A percentile compares a stretch with the other conserved stretches of the same genome.
These are phyloP conservation scores for Kurtzmaniella quercitrusa DNA, from an alignment of 1,139 yeast species.

Conservation along the genomic window DNA sequence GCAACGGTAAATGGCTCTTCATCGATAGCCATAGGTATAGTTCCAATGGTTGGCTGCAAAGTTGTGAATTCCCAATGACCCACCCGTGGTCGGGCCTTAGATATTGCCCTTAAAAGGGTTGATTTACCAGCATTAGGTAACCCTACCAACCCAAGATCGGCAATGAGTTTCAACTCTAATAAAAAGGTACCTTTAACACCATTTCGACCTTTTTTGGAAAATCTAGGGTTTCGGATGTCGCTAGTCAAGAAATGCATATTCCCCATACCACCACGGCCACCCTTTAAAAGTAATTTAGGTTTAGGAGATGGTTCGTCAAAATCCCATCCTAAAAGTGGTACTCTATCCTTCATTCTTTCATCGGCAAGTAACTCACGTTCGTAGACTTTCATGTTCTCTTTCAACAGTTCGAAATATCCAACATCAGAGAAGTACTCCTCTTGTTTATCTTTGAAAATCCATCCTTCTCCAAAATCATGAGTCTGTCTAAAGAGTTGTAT, in stretches of 20 bases:
- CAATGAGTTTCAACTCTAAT: slow-evolving; percentile 80
- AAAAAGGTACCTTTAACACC: slow-evolving; percentile 66
- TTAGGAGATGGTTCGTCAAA: slow-evolving; percentile 56
- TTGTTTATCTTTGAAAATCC: slow-evolving; percentile 77
- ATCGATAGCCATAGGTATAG: slow-evolving; percentile 65
- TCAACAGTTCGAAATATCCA: slow-evolving; percentile 62
- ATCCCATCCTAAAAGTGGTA: slow-evolving; percentile 80
- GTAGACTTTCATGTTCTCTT: slow-evolving; percentile 56
- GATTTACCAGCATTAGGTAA: slow-evolving; percentile 97
- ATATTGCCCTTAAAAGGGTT: slow-evolving; percentile 80
- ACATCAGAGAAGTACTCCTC: slow-evolving; percentile 62
- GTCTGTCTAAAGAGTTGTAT: slow-evolving; percentile 61
- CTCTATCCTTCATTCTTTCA: slow-evolving; percentile 61
- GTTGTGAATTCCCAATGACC: slow-evolving; percentile 99
- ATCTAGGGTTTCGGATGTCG: slow-evolving; percentile 82
- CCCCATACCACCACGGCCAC: slow-evolving; percentile 94
- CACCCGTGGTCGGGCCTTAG: slow-evolving; percentile 83
- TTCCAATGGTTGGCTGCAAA: slow-evolving; percentile 86
- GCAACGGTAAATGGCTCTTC: slow-evolving; percentile 85
- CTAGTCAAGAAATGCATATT: slow-evolving; percentile 90
- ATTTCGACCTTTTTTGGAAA: slow-evolving; percentile 73
- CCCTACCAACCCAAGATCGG: slow-evolving; percentile 92
- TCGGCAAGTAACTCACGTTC: slow-evolving; percentile 59
- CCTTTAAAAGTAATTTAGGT: slow-evolving; percentile 70
- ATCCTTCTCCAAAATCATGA: slow-evolving; percentile 70